These are phyloP conservation scores for Linanthus parryae DNA, from an alignment of 148 eudicot genomes.

Conservation along the genomic window DNA sequence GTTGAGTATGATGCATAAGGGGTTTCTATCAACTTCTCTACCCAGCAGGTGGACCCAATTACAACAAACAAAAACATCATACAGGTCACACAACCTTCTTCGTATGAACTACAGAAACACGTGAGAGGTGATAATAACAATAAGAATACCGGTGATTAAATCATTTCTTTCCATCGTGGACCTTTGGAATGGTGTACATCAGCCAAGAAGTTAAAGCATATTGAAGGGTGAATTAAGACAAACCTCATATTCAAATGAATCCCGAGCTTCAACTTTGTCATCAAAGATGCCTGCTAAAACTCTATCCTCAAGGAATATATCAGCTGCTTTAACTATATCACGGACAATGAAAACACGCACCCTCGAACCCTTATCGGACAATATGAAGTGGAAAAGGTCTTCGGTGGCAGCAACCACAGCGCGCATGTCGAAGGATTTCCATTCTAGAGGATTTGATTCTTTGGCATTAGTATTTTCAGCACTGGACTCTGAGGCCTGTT, in stretches of 20 bases:
- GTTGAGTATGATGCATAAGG: no score
- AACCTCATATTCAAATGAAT: conserved; percentile 51
- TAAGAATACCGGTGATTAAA: no score
- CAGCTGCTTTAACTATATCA: conserved; percentile 73
- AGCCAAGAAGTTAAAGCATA: background rate
- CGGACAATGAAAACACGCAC: conserved; percentile 70
- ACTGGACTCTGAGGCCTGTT: conserved; percentile 54
- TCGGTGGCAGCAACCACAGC: conserved; percentile 91
- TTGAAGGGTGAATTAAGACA: conserved; percentile 3
- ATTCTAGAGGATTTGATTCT: conserved; percentile 44
- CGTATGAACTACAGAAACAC: background rate
- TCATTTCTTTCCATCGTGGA: no score
- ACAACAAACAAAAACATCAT: background rate
- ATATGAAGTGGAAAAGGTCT: conserved; percentile 73
- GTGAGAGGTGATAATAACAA: background rate
- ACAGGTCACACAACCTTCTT: background rate
- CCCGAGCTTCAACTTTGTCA: conserved; percentile 18
- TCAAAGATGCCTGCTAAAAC: conserved; percentile 26
- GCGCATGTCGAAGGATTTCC: conserved; percentile 80
- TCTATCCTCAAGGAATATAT: conserved; percentile 62
- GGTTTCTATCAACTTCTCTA: background rate
- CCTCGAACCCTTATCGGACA: conserved; percentile 77
- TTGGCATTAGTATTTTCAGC: conserved; percentile 24
- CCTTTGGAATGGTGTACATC: no score
- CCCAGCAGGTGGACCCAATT: background rate